A percentile compares a stretch with the other conserved stretches of the same genome.
Conservation (phyloP, 177 flowering plant genomes). For the Telopea speciosissima region DNA sequence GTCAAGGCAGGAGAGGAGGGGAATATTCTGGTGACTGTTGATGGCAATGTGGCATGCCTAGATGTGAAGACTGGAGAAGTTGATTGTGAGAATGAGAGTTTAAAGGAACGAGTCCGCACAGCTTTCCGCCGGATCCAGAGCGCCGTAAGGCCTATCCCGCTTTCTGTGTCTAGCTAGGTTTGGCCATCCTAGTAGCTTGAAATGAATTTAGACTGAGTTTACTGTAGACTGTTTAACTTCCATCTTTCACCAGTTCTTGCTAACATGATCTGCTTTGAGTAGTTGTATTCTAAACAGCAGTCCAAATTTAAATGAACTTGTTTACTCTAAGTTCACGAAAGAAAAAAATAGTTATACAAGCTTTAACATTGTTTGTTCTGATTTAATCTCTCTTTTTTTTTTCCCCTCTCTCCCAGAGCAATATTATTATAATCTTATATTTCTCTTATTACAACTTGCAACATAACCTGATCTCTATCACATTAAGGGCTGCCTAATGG, state of each 20-base stretch:
- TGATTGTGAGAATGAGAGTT: slow-evolving; percentile 71
- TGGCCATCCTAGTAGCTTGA: not conserved
- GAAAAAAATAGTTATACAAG: not conserved
- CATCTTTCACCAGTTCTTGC: not conserved
- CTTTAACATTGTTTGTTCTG: not conserved
- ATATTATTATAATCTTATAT: no score
- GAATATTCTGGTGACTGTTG: slow-evolving; percentile 65
- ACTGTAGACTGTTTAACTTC: not conserved
- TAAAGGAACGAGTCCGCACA: slow-evolving; percentile 65
- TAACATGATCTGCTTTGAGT: not conserved
- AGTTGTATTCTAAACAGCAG: not conserved
- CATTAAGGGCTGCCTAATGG: no score
- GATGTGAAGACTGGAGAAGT: slow-evolving; percentile 79
- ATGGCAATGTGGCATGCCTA: slow-evolving; percentile 65
- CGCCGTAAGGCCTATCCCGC: slow-evolving; percentile 84
- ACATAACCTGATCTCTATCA: no score
- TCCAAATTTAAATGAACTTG: not conserved
- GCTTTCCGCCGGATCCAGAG: slow-evolving; percentile 64
- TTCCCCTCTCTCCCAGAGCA: no score
- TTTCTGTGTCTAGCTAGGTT: slow-evolving; percentile 23
- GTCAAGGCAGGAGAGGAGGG: slow-evolving; percentile 77
- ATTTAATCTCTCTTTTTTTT: no score
- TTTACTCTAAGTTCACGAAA: not conserved
- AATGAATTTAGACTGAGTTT: not conserved
- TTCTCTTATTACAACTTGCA: no score